Base-by-base conservation (phyloP, 2,329 filamentous ascomycete species). In the Dissoconium aciculare region DNA sequence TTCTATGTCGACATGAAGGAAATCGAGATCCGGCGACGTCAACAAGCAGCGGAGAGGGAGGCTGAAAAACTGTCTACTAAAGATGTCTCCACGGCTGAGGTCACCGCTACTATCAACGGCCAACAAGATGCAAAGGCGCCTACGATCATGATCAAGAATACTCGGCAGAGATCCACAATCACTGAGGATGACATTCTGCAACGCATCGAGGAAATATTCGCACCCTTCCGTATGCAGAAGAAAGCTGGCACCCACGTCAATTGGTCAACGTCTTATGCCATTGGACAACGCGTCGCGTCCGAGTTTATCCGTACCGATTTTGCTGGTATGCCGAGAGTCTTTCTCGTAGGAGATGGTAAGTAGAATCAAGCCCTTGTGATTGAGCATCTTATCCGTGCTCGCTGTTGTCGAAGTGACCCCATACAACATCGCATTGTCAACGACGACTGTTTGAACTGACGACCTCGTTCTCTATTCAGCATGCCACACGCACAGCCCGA, bases 211-310 rank as follows among this genome's bases (percentile, higher is more conserved):
- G 31, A 4, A n/a, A 19, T 27, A 26, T 14, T 16, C 23, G 16
- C 14, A 11, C 6, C 25, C 5, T 6, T 15, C 26, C 6, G 14
- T 6, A 17, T 11, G 16, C 14, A 2, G 15, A 12, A 5, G 12
- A 24, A 23, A 23, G 19, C 19, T 13, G 13, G 4, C 10, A 17
- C 12, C 6, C 12, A 16, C 8, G 11, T 19, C 1, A 74, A 78
- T 44, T 81, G 77, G 78, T 83, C 71, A 55, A 78, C 78, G 0
- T 76, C 78, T 2, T 83, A 83, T 44, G 75, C 78, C 26, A 80
- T 83, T 38, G 76, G 77, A 5, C 78, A 83, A 51, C 74, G 78
- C 0, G 75, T 58, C 5, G 49, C 54, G 2, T 43, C 51, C 15
- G 38, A 47, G 2, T 61, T 62, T 34, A 50, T 53, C 0, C 45